A percentile compares a stretch with the other conserved stretches of the same genome.
Evolutionary conservation across 108 stramenopile species (phyloP).

Genomic region (Mediolabrus comicus): DNA sequence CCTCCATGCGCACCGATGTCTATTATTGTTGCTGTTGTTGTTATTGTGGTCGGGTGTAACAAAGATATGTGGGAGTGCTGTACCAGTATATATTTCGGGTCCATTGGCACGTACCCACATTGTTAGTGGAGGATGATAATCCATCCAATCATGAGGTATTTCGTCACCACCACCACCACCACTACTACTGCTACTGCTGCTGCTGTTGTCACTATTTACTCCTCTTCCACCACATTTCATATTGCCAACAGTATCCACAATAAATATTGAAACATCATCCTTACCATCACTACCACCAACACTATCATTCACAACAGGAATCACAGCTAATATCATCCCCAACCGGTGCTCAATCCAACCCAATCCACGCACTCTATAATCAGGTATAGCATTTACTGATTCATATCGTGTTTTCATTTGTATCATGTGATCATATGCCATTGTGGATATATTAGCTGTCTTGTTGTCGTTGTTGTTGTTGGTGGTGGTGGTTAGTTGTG

Average conservation of each 20-base stretch:
- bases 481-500: no score
- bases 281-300: neutral
- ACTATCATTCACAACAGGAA: neutral
- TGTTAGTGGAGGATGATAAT: slow-evolving; percentile 29
- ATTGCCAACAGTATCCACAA: slow-evolving; percentile 21
- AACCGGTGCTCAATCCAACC: slow-evolving; percentile 30
- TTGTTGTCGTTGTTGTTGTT: no score
- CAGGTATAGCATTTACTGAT: slow-evolving; percentile 9
- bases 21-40: neutral
- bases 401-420: slow-evolving; percentile 19
- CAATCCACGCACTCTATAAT: slow-evolving; percentile 14
- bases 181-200: no score
- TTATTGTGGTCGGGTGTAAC: neutral
- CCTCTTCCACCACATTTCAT: slow-evolving; percentile 14
- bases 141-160: slow-evolving; percentile 8
- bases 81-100: slow-evolving; percentile 38
- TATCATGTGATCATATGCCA: neutral
- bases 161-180: neutral
- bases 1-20: slow-evolving; percentile 15
- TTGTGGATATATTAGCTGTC: neutral
- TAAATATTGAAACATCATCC: slow-evolving; percentile 3
- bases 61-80: slow-evolving; percentile 4
- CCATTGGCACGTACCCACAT: slow-evolving; percentile 55
- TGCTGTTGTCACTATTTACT: neutral
- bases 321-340: slow-evolving; percentile 19